phyloP scores from a whole-genome alignment of 140 eudicot species.

The Flaveria floridana region DNA sequence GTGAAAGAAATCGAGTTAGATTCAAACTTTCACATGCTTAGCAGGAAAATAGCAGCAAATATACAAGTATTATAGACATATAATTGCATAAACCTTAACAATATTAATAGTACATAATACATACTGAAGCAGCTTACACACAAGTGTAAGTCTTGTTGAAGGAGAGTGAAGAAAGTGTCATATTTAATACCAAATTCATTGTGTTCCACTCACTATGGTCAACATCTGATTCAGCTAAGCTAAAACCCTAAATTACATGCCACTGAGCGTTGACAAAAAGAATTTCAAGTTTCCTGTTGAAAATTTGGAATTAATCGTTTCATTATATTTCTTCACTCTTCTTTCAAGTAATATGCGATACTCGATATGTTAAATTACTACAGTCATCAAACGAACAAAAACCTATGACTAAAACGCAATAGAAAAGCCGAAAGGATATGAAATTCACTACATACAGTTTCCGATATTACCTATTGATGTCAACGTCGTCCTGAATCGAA shows the following conservation, averaged over 20 bases:
- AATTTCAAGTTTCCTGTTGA: background rate
- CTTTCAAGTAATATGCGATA: constrained; percentile 8
- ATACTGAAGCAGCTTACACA: background rate
- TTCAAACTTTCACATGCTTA: constrained; percentile 7
- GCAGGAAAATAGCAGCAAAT: constrained; percentile 5
- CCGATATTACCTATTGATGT: constrained; percentile 16
- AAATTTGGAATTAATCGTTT: background rate
- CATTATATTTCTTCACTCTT: constrained; percentile 14
- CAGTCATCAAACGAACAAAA: constrained; percentile 10
- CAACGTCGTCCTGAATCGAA: constrained; percentile 16
- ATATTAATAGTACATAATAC: background rate
- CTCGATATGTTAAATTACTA: background rate
- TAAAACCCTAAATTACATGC: constrained; percentile 22
- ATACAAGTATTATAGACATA: background rate
- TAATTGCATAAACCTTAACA: background rate
- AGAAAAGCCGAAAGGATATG: background rate
- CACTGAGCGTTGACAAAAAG: background rate
- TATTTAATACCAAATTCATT: background rate
- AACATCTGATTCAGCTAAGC: constrained; percentile 19
- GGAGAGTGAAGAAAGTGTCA: constrained; percentile 21
- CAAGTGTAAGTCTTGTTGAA: background rate
- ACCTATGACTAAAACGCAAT: background rate
- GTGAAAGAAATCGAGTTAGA: background rate
- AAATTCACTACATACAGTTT: constrained; percentile 3
- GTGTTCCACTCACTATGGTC: background rate